Percentiles rank a stretch among this genome's conserved stretches.
Conservation (phyloP, 768 basidiomycete species). For the Russula abietina region DNA sequence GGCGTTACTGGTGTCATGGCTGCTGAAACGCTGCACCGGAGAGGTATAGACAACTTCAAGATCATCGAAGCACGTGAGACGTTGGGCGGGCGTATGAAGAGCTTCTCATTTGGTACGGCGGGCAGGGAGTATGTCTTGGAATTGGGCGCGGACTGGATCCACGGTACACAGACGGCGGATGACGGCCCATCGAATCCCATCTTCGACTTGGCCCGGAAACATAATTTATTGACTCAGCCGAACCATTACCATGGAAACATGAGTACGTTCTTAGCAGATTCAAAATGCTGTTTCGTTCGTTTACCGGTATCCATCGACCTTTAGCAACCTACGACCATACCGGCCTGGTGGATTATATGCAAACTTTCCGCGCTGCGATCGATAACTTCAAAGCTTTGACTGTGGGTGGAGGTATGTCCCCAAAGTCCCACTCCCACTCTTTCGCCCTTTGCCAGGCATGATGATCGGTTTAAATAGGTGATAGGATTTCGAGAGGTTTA, state of each 20-base stretch:
- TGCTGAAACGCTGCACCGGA: conserved; percentile 50
- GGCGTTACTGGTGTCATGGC: conserved; percentile 62
- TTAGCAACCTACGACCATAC: conserved; percentile 50
- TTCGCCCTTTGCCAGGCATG: neutral
- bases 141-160: conserved; percentile 55
- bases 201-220: conserved; percentile 49
- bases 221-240: conserved; percentile 41
- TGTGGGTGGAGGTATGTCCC: conserved; percentile 39
- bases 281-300: neutral
- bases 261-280: conserved; percentile 34
- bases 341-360: conserved; percentile 44
- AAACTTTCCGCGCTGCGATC: conserved; percentile 39
- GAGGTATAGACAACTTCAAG: conserved; percentile 51
- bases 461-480: conserved; percentile 34
- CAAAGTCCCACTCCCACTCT: neutral
- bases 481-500: conserved; percentile 38
- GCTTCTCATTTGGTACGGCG: conserved; percentile 38
- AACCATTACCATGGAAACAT: conserved; percentile 40
- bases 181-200: conserved; percentile 55
- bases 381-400: conserved; percentile 40
- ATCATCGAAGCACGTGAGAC: conserved; percentile 54
- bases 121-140: conserved; percentile 44
- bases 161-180: conserved; percentile 42
- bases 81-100: conserved; percentile 58
- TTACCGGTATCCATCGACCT: neutral